Conservation (phyloP, 148 eudicot species). For the Vaccinium darrowii region DNA sequence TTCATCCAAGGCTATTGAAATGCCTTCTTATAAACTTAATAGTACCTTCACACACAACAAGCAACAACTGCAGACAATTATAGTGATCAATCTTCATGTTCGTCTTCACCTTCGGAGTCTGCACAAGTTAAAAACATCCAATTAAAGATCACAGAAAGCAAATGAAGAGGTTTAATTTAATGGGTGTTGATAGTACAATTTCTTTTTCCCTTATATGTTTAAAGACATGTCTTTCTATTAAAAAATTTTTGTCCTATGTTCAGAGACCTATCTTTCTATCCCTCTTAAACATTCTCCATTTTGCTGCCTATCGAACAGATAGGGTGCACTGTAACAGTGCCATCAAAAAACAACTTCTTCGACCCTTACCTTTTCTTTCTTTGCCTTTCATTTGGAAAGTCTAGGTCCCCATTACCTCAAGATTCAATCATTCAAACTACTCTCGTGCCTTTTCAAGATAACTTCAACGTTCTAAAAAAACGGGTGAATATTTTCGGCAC, state of each 20-base stretch:
- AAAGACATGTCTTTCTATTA: neutral
- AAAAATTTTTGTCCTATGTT: neutral
- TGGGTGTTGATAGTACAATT: neutral
- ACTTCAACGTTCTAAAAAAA: neutral
- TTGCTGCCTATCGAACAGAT: neutral
- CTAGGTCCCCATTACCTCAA: neutral
- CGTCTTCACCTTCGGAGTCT: constrained; percentile 81
- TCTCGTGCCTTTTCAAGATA: neutral
- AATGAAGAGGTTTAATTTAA: neutral
- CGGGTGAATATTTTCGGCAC: neutral
- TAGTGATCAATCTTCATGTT: constrained; percentile 71
- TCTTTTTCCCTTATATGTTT: too few species aligned
- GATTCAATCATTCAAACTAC: neutral
- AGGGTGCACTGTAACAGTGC: neutral
- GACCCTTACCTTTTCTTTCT: neutral
- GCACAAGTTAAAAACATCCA: constrained; percentile 21
- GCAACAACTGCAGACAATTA: neutral
- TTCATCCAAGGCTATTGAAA: neutral
- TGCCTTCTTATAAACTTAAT: neutral
- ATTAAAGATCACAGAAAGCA: neutral
- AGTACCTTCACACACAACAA: constrained; percentile 3
- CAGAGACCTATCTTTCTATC: neutral
- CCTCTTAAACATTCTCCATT: neutral
- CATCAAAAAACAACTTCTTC: neutral
- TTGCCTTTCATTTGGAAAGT: neutral